Percentiles rank a stretch among this genome's conserved stretches.
Conservation (phyloP, 768 basidiomycete species). For the Hirschioporus abietinus region DNA sequence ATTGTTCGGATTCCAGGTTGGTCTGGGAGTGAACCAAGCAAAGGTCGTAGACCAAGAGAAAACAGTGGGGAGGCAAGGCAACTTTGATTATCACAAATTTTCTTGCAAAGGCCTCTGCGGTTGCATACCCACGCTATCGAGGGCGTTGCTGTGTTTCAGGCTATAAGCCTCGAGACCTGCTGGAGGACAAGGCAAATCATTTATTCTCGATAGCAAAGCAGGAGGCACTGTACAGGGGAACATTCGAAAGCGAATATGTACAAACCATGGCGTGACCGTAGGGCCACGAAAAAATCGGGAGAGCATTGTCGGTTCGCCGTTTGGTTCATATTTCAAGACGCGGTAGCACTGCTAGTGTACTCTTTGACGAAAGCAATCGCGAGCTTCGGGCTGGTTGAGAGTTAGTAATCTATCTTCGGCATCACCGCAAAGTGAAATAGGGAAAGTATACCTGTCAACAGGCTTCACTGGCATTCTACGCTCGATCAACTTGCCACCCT, state of each 20-base stretch:
- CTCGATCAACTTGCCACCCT: constrained; percentile 84
- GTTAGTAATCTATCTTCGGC: constrained; percentile 4
- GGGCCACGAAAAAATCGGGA: too few species aligned
- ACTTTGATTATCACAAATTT: too few species aligned
- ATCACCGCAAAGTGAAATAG: neutral
- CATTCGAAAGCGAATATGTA: neutral
- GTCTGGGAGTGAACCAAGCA: too few species aligned
- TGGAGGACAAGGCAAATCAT: neutral
- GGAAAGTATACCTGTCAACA: constrained; percentile 58
- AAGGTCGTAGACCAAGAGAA: too few species aligned
- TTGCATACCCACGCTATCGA: too few species aligned
- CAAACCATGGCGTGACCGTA: too few species aligned
- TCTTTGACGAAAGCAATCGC: constrained; percentile 68
- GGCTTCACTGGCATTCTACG: constrained; percentile 85
- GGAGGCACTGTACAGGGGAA: neutral
- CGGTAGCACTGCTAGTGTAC: constrained; percentile 9
- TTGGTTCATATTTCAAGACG: too few species aligned
- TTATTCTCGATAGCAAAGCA: neutral
- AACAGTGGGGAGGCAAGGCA: too few species aligned
- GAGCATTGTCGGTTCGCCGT: too few species aligned
- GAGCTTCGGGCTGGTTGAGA: constrained; percentile 44
- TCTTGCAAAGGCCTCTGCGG: too few species aligned
- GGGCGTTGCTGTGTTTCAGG: neutral
- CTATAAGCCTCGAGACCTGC: neutral
- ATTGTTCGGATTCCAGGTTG: too few species aligned